phyloP scores from a whole-genome alignment of 768 basidiomycete species.

The Coprinopsis cinerea region DNA sequence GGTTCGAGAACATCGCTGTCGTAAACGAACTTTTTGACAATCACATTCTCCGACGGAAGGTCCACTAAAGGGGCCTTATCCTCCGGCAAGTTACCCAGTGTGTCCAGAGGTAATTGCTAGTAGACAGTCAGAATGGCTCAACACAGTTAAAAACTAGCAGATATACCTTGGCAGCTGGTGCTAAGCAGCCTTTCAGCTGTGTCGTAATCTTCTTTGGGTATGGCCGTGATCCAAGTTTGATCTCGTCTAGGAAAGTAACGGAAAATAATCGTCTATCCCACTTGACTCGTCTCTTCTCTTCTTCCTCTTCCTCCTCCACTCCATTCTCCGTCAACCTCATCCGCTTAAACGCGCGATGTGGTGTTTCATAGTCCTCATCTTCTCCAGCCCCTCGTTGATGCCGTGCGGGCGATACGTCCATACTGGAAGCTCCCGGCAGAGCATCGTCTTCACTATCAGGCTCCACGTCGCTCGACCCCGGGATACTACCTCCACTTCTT shows the following conservation, averaged over 20 bases:
- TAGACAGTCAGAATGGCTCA: constrained; percentile 6
- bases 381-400: constrained; percentile 73
- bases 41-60: constrained; percentile 57
- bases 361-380: constrained; percentile 75
- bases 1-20: constrained; percentile 55
- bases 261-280: constrained; percentile 71
- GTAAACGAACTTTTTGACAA: constrained; percentile 76
- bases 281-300: constrained; percentile 55
- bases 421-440: constrained; percentile 5
- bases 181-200: constrained; percentile 58
- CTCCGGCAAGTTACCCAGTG: constrained; percentile 64
- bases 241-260: constrained; percentile 56
- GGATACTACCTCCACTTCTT: constrained; percentile 32
- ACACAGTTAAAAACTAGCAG: constrained; percentile 3
- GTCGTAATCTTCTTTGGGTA: constrained; percentile 33
- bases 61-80: constrained; percentile 50
- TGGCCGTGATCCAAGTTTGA: constrained; percentile 44
- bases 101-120: constrained; percentile 60
- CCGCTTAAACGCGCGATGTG: constrained; percentile 39
- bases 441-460: constrained; percentile 21
- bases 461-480: constrained; percentile 26
- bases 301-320: constrained; percentile 19
- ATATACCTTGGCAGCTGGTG: constrained; percentile 58
- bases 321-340: constrained; percentile 33
- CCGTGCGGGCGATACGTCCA: constrained; percentile 11